Evolutionary conservation across 1,284 basidiomycete genomes (phyloP).

Genomic region (Cryptococcus sp.): DNA sequence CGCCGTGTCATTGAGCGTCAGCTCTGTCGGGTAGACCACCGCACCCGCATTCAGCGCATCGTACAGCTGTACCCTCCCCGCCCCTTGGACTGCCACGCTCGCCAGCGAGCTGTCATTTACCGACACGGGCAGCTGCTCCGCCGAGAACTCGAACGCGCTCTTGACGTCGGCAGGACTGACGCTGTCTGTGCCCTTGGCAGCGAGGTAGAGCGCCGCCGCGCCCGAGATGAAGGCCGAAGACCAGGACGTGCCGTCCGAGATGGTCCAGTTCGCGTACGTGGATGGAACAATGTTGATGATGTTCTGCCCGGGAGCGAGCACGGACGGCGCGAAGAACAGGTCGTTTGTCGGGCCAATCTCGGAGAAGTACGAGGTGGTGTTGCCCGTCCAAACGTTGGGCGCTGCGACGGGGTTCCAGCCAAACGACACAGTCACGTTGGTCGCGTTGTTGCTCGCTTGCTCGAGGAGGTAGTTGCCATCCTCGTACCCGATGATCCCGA

Average conservation of each 20-base stretch:
- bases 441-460: constrained; percentile 49
- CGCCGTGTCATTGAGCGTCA: constrained; percentile 68
- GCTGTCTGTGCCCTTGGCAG: constrained; percentile 53
- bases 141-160: constrained; percentile 61
- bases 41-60: constrained; percentile 60
- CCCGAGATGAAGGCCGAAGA: constrained; percentile 62
- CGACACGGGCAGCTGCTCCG: constrained; percentile 55
- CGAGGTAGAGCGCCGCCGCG: constrained; percentile 61
- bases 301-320: constrained; percentile 61
- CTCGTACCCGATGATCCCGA: constrained; percentile 34
- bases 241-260: constrained; percentile 56
- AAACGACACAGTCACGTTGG: constrained; percentile 55
- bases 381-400: constrained; percentile 54
- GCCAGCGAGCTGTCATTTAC: constrained; percentile 57
- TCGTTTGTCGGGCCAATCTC: constrained; percentile 62
- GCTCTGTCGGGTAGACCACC: constrained; percentile 58
- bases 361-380: constrained; percentile 59
- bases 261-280: constrained; percentile 29
- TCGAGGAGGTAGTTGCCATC: constrained; percentile 51
- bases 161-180: constrained; percentile 52
- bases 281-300: constrained; percentile 37
- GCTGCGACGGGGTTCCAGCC: constrained; percentile 52
- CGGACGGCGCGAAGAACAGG: constrained; percentile 57
- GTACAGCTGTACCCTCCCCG: constrained; percentile 64
- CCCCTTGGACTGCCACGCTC: constrained; percentile 63